Percentiles rank a stretch among this genome's conserved stretches.
phyloP scores from a whole-genome alignment of 768 basidiomycete species.

The Kwoniella sp. region DNA sequence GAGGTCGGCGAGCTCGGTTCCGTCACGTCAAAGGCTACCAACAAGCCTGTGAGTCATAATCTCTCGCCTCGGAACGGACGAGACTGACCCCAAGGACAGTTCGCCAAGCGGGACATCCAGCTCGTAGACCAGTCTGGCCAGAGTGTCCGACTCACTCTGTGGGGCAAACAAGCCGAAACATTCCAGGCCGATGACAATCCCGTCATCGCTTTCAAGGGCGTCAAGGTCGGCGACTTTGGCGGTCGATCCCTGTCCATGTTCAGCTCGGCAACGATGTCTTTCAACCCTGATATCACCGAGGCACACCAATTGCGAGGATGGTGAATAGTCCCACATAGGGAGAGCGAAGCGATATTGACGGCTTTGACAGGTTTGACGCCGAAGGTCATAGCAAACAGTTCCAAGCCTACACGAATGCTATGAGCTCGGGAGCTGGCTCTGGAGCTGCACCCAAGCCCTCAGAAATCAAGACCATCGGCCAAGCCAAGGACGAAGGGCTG shows the following conservation, averaged over 20 bases:
- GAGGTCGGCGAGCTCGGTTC: constrained; percentile 66
- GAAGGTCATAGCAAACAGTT: constrained; percentile 63
- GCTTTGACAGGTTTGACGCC: constrained; percentile 61
- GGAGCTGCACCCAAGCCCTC: constrained; percentile 54
- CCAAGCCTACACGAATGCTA: constrained; percentile 62
- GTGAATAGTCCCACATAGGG: constrained; percentile 49
- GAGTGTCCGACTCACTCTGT: constrained; percentile 78
- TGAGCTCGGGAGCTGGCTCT: constrained; percentile 11
- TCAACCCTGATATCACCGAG: constrained; percentile 88
- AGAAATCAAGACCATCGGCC: constrained; percentile 67
- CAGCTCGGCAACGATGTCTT: constrained; percentile 71
- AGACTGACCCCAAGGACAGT: constrained; percentile 53
- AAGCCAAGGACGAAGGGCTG: constrained; percentile 72
- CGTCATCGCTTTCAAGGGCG: constrained; percentile 88
- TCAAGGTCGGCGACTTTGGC: constrained; percentile 86
- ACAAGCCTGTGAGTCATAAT: constrained; percentile 58
- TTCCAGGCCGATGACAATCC: constrained; percentile 61
- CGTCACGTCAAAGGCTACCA: constrained; percentile 70
- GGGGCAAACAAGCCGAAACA: constrained; percentile 90
- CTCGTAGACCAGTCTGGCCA: constrained; percentile 78
- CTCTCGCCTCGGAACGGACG: not conserved
- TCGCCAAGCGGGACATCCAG: constrained; percentile 81
- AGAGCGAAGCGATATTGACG: not conserved
- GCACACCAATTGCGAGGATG: constrained; percentile 83
- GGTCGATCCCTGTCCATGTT: constrained; percentile 84